Base-by-base conservation (phyloP, 2,329 filamentous ascomycete genomes). In the Claviceps digitariae region DNA sequence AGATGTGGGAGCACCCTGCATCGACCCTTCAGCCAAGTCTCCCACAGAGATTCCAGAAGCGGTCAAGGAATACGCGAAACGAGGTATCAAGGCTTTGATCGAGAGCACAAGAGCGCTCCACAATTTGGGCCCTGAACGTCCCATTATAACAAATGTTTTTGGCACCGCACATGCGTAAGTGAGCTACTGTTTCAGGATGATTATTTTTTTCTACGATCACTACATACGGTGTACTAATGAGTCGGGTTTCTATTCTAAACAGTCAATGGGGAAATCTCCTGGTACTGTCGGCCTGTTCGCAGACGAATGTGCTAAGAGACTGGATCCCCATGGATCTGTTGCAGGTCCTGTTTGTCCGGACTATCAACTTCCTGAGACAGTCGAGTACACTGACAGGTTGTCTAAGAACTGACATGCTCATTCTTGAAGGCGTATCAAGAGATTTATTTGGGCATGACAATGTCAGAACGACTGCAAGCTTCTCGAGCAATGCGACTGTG, bases 181-280 rank as follows among this genome's bases (percentile, higher is more conserved):
- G 10, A 38, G 34, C 4, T 15, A 38, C 34, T 4, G 2, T 38
- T 38, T n/a, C 12, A 17, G 15, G 34, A 17, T 3, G 31, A 13
- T 12, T 3, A 3, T 12, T 34, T 13, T 3, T 3, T 10, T 10
- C 3, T 34, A 23, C 20, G 6, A 10, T 43, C 20, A 34, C n/a
- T 40, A 21, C 21, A 31, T 13, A 12, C 38, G 38, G 17, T 8
- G 4, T 23, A 25, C 47, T 48, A n/a, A 48, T n/a, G 20, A 34
- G 13, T 25, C 20, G 8, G 10, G 23, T 12, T 31, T n/a, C 3
- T 27, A 36, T 1, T 21, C 23, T 34, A 20, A 31, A 5, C 57
- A 95, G 90, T 6, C 93, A 98, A 88, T 98, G 94, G 74, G 91
- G 93, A 55, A 97, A 97, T 65, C 81, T 96, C 63, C 75, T 97